Evolutionary conservation across 2,329 filamentous ascomycete genomes (phyloP).

Genomic region (Nannizzia gypsea): DNA sequence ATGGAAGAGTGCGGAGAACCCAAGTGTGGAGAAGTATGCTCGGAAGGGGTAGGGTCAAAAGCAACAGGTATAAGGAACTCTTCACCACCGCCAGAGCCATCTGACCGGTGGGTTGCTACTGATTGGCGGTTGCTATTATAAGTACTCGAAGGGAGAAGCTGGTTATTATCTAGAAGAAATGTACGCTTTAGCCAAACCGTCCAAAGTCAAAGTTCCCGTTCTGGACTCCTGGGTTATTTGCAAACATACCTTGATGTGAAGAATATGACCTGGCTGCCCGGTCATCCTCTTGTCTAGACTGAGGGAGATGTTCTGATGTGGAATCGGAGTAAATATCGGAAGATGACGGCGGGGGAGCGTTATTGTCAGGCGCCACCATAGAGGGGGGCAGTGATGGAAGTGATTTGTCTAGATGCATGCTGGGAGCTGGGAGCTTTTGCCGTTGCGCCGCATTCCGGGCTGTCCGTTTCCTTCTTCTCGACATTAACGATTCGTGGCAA

Average conservation of each 20-base stretch:
- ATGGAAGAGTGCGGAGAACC: conserved; percentile 26
- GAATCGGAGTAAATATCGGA: conserved; percentile 55
- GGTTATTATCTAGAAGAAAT: conserved; percentile 42
- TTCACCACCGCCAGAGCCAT: conserved; percentile 48
- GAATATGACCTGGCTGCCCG: conserved; percentile 19
- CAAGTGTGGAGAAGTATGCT: conserved; percentile 45
- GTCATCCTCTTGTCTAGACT: conserved; percentile 18
- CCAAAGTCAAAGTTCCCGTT: neutral
- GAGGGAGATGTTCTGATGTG: conserved; percentile 19
- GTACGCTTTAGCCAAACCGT: no score
- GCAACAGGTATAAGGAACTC: conserved; percentile 68
- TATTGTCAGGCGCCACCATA: conserved; percentile 22
- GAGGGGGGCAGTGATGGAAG: conserved; percentile 72
- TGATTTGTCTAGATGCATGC: conserved; percentile 73
- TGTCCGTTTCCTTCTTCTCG: conserved; percentile 64
- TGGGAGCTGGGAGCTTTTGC: conserved; percentile 18
- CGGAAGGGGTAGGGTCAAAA: conserved; percentile 55
- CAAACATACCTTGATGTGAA: conserved; percentile 23
- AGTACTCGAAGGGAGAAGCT: conserved; percentile 60
- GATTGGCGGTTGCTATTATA: conserved; percentile 72
- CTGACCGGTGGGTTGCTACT: conserved; percentile 45
- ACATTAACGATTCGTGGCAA: conserved; percentile 95
- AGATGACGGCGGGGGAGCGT: conserved; percentile 33
- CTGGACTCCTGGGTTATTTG: neutral
- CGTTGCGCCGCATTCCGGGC: conserved; percentile 21